These are phyloP conservation scores for Cubamyces lactineus DNA, from an alignment of 768 basidiomycete species.

Conservation along the genomic window DNA sequence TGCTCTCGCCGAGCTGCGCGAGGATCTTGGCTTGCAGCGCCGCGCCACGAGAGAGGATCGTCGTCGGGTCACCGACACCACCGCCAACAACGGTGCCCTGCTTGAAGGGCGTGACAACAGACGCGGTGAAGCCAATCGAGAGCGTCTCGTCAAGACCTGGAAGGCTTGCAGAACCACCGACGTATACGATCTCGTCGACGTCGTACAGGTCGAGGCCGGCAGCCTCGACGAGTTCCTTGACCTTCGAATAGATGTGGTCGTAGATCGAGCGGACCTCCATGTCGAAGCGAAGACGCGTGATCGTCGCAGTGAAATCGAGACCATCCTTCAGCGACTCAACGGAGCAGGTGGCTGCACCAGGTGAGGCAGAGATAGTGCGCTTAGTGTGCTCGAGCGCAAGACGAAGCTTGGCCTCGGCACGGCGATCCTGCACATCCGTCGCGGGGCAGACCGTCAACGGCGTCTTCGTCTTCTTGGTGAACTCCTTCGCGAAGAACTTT, in stretches of 20 bases:
- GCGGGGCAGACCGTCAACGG: conserved; percentile 67
- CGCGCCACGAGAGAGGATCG: conserved; percentile 75
- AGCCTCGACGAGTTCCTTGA: conserved; percentile 53
- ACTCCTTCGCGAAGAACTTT: conserved; percentile 92
- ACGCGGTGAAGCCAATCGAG: conserved; percentile 59
- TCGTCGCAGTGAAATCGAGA: conserved; percentile 79
- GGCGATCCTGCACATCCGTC: conserved; percentile 61
- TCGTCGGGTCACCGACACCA: conserved; percentile 76
- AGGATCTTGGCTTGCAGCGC: conserved; percentile 75
- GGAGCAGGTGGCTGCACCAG: conserved; percentile 86
- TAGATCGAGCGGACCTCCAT: conserved; percentile 59
- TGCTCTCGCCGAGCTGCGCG: conserved; percentile 43
- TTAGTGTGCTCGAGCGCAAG: conserved; percentile 95
- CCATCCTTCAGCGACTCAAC: conserved; percentile 96
- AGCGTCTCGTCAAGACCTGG: conserved; percentile 73
- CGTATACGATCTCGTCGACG: conserved; percentile 80
- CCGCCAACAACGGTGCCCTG: conserved; percentile 71
- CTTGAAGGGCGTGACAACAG: conserved; percentile 66
- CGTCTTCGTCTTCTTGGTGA: conserved; percentile 93
- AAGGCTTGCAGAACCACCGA: conserved; percentile 74
- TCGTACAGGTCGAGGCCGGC: conserved; percentile 63
- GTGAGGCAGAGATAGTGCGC: conserved; percentile 84
- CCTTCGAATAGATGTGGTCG: conserved; percentile 52
- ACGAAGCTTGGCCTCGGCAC: conserved; percentile 91
- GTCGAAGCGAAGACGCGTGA: conserved; percentile 55